Base-by-base conservation (phyloP, 805 yeast genomes). In the Starmerella asiatica region DNA sequence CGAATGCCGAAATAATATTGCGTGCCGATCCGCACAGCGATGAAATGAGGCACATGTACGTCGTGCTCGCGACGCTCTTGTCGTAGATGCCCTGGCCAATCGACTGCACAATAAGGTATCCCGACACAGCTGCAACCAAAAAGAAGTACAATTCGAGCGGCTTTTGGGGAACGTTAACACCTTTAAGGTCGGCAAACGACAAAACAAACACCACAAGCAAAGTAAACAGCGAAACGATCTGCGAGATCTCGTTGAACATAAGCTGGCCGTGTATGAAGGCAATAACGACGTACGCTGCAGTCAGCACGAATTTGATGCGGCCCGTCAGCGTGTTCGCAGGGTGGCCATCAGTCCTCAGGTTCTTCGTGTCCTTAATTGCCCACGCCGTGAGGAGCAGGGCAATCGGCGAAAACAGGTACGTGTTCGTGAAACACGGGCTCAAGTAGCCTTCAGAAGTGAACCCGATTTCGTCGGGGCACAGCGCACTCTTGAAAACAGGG, bases 161-260 rank as follows among this genome's bases (percentile, higher is more conserved):
- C 42, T 42, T 40, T 32, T 37, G 42, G 15, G 54, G 49, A 15
- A 52, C 43, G 15, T 24, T 26, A 15, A 49, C 48, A 36, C 56
- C 56, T 42, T 52, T 51, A 17, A 51, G 31, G 31, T 52, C 55
- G 35, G 46, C 29, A 43, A 40, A 51, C n/a, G 49, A 40, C 27
- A 48, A 42, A 28, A 50, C 32, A 21, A 52, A 52, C 23, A 43
- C 36, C 11, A 40, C 38, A 24, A 46, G 30, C 38, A 48, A 21
- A 16, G 49, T 34, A 19, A 42, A 5, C 37, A 39, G 16, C 6
- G 49, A 37, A 8, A 36, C 46, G 6, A 43, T 29, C 32, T 30
- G 23, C 23, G 49, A 40, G 36, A 51, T 39, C 21, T 39, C 42
- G 37, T 52, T 52, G 48, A 51, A 44, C 32, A 52, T 32, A 18